Evolutionary conservation across 2,329 filamentous ascomycete genomes (phyloP).

Genomic region (Chaetomium sp.): DNA sequence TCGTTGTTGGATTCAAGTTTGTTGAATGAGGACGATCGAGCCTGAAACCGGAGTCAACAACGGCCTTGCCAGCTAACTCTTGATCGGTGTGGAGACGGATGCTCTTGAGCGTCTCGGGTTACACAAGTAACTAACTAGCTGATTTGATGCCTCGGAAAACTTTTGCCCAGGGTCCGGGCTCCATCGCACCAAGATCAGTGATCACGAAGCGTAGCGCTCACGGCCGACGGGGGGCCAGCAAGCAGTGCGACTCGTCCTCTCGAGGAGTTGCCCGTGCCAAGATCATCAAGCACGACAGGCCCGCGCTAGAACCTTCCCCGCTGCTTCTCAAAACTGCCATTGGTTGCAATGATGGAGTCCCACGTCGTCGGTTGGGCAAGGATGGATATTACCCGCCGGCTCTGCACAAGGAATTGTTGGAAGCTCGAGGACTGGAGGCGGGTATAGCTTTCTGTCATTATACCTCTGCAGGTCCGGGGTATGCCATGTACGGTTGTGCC

Average conservation of each 20-base stretch:
- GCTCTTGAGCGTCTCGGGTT: not conserved
- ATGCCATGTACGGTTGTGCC: not conserved
- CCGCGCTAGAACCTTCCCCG: constrained; percentile 20
- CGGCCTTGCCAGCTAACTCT: not conserved
- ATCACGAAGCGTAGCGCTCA: not conserved
- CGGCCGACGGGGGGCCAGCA: not conserved
- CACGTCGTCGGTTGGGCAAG: not conserved
- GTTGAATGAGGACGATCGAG: not conserved
- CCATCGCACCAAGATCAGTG: not conserved
- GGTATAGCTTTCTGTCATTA: constrained; percentile 8
- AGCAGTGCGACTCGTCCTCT: not conserved
- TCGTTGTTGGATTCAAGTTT: not conserved
- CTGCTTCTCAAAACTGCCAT: constrained; percentile 16
- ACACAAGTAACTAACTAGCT: not conserved
- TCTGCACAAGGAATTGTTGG: not conserved
- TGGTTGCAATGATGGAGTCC: constrained; percentile 5
- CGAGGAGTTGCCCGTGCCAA: not conserved
- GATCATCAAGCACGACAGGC: not conserved
- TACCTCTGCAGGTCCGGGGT: not conserved
- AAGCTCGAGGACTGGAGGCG: not conserved
- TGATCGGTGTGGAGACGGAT: not conserved
- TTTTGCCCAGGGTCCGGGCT: not conserved
- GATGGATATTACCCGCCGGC: not conserved
- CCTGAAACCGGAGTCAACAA: too few species aligned
- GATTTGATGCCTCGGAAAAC: not conserved